Evolutionary conservation across 345 rosid genomes (phyloP).

Genomic region (Gossypium ekmanianum): DNA sequence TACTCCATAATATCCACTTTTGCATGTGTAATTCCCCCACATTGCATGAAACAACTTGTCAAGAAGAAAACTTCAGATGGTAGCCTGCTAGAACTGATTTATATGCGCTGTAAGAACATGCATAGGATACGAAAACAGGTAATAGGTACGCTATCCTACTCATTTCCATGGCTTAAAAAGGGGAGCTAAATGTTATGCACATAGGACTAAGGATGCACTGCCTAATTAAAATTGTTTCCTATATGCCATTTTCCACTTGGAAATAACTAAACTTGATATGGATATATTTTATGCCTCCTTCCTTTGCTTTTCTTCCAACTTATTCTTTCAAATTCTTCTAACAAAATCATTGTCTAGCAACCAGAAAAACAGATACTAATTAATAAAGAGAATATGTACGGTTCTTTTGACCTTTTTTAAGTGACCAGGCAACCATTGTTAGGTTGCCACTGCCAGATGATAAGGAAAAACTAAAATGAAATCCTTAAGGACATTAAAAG

Average conservation of each 20-base stretch:
- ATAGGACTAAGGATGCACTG: background rate
- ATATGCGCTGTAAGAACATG: background rate
- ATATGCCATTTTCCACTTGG: background rate
- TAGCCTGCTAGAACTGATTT: background rate
- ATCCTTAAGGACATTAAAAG: background rate
- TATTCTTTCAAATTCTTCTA: background rate
- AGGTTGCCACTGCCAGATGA: background rate
- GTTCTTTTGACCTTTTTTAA: background rate
- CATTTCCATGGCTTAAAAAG: background rate
- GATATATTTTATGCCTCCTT: background rate
- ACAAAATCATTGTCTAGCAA: background rate
- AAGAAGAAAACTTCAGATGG: background rate
- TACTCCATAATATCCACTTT: background rate
- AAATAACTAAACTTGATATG: background rate
- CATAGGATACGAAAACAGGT: background rate
- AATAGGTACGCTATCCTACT: background rate
- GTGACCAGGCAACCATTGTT: background rate
- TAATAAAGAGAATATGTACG: background rate
- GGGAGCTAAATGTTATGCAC: background rate
- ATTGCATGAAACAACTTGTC: background rate
- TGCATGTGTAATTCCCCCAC: background rate
- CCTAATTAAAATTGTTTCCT: background rate
- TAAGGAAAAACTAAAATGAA: background rate
- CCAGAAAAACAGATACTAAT: background rate
- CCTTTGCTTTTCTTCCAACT: slow-evolving; percentile 5